Evolutionary conservation across 2,329 filamentous ascomycete species (phyloP).

Genomic region (Ophiostoma tasmaniense): DNA sequence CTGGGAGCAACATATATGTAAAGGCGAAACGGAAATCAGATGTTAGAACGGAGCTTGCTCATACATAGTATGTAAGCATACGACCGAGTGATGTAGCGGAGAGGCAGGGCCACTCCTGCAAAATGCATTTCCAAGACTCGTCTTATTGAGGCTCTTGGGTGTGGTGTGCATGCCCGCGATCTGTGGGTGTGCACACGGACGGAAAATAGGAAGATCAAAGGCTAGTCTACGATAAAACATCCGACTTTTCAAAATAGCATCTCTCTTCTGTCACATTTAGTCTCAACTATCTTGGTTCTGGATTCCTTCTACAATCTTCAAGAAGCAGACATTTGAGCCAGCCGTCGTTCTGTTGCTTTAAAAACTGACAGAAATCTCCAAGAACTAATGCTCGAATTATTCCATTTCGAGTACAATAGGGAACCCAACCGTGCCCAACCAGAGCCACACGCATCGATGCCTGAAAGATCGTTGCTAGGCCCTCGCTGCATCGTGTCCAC

Average conservation of each 20-base stretch:
- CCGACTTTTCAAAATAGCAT: not conserved
- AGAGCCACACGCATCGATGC: conserved; percentile 11
- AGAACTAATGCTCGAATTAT: no score
- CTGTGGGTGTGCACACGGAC: conserved; percentile 1
- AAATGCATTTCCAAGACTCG: not conserved
- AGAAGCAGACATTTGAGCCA: not conserved
- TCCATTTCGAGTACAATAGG: not conserved
- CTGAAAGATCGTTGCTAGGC: not conserved
- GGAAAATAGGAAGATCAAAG: not conserved
- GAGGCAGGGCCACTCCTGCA: not conserved
- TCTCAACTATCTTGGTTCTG: not conserved
- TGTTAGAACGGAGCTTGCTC: not conserved
- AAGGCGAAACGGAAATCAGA: not conserved
- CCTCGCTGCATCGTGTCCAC: not conserved
- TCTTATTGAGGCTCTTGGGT: not conserved
- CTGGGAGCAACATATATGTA: not conserved
- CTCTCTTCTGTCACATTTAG: not conserved
- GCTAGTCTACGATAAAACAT: not conserved
- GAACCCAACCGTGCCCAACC: conserved; percentile 9
- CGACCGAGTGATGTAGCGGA: not conserved
- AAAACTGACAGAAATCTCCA: no score
- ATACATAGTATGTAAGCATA: not conserved
- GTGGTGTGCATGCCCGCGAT: not conserved
- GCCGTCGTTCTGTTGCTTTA: no score
- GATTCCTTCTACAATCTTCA: no score